These are phyloP conservation scores for Aureobasidium sp. DNA, from an alignment of 2,329 filamentous ascomycete genomes.

Conservation along the genomic window DNA sequence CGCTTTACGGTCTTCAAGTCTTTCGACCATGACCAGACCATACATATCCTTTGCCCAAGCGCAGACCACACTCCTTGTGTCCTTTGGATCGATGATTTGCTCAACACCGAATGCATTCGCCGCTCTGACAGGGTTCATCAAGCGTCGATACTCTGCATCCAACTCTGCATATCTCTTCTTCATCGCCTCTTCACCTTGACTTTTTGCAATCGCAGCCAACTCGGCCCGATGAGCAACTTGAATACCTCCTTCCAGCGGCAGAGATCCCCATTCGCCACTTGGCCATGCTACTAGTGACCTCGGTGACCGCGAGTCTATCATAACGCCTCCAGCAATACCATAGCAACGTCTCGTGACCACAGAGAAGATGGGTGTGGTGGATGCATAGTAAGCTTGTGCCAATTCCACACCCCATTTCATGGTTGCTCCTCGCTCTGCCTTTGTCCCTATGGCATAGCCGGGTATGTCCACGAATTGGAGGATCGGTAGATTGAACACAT, in stretches of 20 bases:
- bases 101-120: conserved; percentile 57
- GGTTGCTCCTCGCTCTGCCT: conserved; percentile 53
- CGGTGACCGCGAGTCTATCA: conserved; percentile 55
- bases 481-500: conserved; percentile 57
- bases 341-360: conserved; percentile 55
- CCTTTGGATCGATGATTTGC: conserved; percentile 56
- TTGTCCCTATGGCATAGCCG: conserved; percentile 56
- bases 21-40: conserved; percentile 23
- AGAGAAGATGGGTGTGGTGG: conserved; percentile 54
- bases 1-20: neutral
- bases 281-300: conserved; percentile 57
- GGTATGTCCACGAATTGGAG: conserved; percentile 57
- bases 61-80: conserved; percentile 47
- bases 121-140: conserved; percentile 58
- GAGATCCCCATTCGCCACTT: conserved; percentile 52
- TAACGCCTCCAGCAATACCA: conserved; percentile 56
- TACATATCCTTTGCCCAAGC: conserved; percentile 47
- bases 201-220: conserved; percentile 46
- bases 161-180: conserved; percentile 47
- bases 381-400: conserved; percentile 54
- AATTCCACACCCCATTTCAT: conserved; percentile 58
- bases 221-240: conserved; percentile 56
- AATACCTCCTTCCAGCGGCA: conserved; percentile 57
- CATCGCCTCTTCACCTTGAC: conserved; percentile 40
- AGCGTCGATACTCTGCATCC: conserved; percentile 50